A percentile compares a stretch with the other conserved stretches of the same genome.
These are phyloP conservation scores for Candida parachauliodes DNA, from an alignment of 805 yeast species.

Conservation along the genomic window DNA sequence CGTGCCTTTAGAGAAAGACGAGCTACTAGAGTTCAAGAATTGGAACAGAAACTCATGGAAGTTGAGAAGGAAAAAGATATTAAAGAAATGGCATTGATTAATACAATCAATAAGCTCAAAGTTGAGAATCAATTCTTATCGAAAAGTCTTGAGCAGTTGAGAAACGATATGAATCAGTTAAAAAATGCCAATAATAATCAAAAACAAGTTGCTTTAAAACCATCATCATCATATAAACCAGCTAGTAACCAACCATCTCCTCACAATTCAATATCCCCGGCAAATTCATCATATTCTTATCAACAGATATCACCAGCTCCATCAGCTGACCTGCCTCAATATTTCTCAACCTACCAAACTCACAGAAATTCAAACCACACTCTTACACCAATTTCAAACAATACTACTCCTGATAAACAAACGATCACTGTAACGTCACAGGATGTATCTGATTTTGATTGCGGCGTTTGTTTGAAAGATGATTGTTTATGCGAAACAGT, in stretches of 20 bases:
- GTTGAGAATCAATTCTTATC: conserved; percentile 43
- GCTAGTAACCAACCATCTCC: conserved; percentile 14
- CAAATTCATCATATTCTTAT: conserved; percentile 27
- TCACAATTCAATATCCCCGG: conserved; percentile 22
- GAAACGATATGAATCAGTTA: conserved; percentile 24
- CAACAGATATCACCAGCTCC: conserved; percentile 56
- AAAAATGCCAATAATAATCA: conserved; percentile 9
- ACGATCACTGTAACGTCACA: conserved; percentile 4
- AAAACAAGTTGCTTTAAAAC: background rate
- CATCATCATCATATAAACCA: conserved; percentile 4
- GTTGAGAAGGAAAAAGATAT: conserved; percentile 64
- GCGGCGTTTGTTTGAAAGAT: conserved; percentile 68
- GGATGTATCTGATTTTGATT: conserved; percentile 35
- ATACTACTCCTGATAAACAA: conserved; percentile 14
- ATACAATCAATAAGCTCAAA: conserved; percentile 47
- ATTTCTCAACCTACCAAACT: conserved; percentile 9
- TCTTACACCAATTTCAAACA: conserved; percentile 13
- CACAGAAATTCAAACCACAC: conserved; percentile 4
- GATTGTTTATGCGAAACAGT: conserved; percentile 62
- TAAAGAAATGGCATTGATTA: conserved; percentile 52
- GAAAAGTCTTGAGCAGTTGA: conserved; percentile 41
- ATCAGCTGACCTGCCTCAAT: conserved; percentile 46
- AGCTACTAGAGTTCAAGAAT: conserved; percentile 75
- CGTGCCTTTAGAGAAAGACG: conserved; percentile 85
- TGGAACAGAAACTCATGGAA: conserved; percentile 65